A percentile compares a stretch with the other conserved stretches of the same genome.
phyloP scores from a whole-genome alignment of 768 basidiomycete genomes.

The Tricholoma furcatifolium region DNA sequence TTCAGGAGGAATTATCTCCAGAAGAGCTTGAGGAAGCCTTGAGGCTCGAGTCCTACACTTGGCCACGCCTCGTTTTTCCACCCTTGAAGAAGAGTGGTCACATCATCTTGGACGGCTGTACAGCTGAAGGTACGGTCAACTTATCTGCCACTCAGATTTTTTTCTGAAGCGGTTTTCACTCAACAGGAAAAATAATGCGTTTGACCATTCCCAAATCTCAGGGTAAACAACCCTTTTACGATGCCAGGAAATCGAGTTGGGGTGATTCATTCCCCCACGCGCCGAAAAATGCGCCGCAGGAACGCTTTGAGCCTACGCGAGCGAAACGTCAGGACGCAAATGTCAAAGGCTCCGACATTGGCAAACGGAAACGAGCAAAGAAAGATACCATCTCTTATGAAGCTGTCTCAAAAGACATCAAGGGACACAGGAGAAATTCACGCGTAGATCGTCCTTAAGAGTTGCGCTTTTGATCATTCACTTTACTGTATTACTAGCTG shows the following conservation, averaged over 20 bases:
- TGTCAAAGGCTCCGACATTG: constrained; percentile 49
- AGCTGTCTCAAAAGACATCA: constrained; percentile 36
- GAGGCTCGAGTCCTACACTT: constrained; percentile 73
- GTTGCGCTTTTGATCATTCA: neutral
- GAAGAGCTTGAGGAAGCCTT: constrained; percentile 52
- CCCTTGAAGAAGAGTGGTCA: constrained; percentile 92
- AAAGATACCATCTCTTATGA: constrained; percentile 35
- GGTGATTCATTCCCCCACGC: constrained; percentile 94
- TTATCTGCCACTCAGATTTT: neutral
- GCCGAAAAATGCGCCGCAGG: constrained; percentile 75
- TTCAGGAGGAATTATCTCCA: constrained; percentile 14
- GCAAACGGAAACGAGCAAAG: constrained; percentile 40
- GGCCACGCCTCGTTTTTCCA: constrained; percentile 92
- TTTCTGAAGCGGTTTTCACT: neutral
- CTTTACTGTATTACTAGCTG: constrained; percentile 9
- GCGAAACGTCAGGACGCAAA: constrained; percentile 26
- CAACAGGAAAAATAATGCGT: constrained; percentile 83
- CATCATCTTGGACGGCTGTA: constrained; percentile 88
- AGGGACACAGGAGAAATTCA: constrained; percentile 35
- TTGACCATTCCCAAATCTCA: constrained; percentile 91
- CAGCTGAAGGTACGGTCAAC: constrained; percentile 60
- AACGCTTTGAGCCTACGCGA: constrained; percentile 47
- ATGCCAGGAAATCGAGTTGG: constrained; percentile 91
- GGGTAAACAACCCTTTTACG: constrained; percentile 94
- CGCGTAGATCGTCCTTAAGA: constrained; percentile 22